A percentile compares a stretch with the other conserved stretches of the same genome.
Evolutionary conservation across 2,329 filamentous ascomycete genomes (phyloP).

Genomic region (Cladophialophora carrionii): DNA sequence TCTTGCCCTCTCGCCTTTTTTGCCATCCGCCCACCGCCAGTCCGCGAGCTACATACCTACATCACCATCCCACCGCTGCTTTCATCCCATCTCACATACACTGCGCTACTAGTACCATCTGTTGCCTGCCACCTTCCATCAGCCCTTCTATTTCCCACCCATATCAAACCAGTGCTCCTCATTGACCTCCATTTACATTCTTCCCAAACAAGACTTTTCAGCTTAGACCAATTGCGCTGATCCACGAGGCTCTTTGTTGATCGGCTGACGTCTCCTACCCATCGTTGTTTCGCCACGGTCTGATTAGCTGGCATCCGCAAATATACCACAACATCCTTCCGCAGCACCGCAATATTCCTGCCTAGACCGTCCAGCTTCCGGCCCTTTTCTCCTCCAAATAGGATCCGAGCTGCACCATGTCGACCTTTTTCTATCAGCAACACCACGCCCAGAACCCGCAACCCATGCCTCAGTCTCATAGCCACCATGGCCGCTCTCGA

Average conservation of each 20-base stretch:
- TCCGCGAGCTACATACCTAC: conserved; percentile 22
- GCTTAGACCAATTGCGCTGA: conserved; percentile 17
- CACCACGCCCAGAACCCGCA: conserved; percentile 60
- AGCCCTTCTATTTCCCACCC: conserved; percentile 18
- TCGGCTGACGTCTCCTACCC: conserved; percentile 23
- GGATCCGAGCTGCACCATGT: conserved; percentile 45
- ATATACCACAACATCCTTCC: conserved; percentile 3
- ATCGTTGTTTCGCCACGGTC: conserved; percentile 35
- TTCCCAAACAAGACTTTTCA: conserved; percentile 18
- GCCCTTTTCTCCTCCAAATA: conserved; percentile 26
- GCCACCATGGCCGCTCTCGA: conserved; percentile 73
- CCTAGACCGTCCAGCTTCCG: conserved; percentile 13
- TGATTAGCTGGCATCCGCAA: conserved; percentile 28
- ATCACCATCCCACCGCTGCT: conserved; percentile 26
- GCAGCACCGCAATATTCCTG: conserved; percentile 15
- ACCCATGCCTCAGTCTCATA: conserved; percentile 45
- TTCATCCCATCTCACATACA: conserved; percentile 20
- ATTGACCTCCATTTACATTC: conserved; percentile 18
- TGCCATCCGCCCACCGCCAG: conserved; percentile 22
- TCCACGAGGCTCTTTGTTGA: conserved; percentile 15
- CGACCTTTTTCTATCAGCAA: conserved; percentile 53
- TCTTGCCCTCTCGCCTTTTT: conserved; percentile 19
- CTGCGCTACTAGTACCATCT: conserved; percentile 6
- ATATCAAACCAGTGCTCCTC: conserved; percentile 5
- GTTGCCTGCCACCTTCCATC: conserved; percentile 20